Conservation (phyloP, 2,329 filamentous ascomycete species). For the Sporothrix sp. region DNA sequence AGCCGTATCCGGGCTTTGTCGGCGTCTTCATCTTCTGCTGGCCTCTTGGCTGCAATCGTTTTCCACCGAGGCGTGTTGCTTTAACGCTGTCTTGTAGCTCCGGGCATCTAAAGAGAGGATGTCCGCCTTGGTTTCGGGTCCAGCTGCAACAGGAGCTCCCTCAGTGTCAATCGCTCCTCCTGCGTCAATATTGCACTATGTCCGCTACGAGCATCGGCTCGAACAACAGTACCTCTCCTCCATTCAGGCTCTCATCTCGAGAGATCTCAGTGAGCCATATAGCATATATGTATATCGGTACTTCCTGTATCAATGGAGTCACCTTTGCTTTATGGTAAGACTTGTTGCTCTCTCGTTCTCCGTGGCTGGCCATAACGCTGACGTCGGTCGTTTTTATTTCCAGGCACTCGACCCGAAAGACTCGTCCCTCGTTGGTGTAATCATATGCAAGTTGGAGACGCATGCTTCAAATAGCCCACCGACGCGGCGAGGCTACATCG, state of each 20-base stretch:
- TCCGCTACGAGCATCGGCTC: slow-evolving; percentile 52
- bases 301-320: slow-evolving; percentile 94
- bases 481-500: slow-evolving; percentile 83
- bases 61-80: too few species aligned
- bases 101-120: too few species aligned
- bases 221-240: slow-evolving; percentile 64
- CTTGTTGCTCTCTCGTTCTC: not conserved
- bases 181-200: slow-evolving; percentile 40
- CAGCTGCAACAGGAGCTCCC: too few species aligned
- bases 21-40: not conserved
- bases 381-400: not conserved
- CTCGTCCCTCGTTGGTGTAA: slow-evolving; percentile 68
- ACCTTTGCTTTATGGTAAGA: slow-evolving; percentile 87
- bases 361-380: not conserved
- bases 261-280: slow-evolving; percentile 94
- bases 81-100: too few species aligned
- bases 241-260: slow-evolving; percentile 87
- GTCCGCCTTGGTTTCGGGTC: too few species aligned
- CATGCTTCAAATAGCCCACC: slow-evolving; percentile 71
- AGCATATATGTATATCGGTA: slow-evolving; percentile 99
- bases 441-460: slow-evolving; percentile 87
- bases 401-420: slow-evolving; percentile 54
- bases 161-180: too few species aligned
- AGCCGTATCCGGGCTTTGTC: not conserved
- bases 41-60: not conserved